Conservation (phyloP, 257 asterid genomes). For the Nicotiana sylvestris region DNA sequence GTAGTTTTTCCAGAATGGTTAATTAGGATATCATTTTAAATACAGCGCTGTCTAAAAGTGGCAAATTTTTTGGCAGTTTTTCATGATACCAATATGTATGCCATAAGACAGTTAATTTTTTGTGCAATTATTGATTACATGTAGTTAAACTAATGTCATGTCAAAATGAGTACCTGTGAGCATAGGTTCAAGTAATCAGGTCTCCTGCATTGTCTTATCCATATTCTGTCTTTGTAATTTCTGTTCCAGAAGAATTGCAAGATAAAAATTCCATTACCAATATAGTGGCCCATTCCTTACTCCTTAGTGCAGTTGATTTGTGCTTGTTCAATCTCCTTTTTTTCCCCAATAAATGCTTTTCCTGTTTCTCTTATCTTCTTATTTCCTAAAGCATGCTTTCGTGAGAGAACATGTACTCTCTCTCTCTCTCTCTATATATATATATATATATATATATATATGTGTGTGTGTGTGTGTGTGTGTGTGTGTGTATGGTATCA, state of each 20-base stretch:
- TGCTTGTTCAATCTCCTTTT: conserved; percentile 2
- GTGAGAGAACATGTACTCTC: background rate
- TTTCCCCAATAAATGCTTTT: background rate
- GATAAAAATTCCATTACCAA: background rate
- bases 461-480: too few species aligned
- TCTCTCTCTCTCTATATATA: too few species aligned
- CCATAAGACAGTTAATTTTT: background rate
- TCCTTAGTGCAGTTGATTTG: background rate
- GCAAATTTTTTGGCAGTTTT: background rate
- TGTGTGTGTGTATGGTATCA: background rate
- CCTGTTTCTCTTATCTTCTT: background rate
- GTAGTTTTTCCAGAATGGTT: background rate
- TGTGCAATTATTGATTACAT: background rate
- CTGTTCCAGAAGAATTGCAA: background rate
- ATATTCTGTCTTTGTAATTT: background rate
- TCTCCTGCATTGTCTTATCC: background rate
- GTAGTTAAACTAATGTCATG: background rate
- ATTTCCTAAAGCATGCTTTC: background rate
- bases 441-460: background rate
- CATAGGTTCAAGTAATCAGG: background rate
- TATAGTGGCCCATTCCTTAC: background rate
- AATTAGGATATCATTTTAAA: background rate
- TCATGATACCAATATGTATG: background rate
- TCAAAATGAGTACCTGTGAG: background rate
- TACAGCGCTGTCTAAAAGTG: background rate